A percentile compares a stretch with the other conserved stretches of the same genome.
Evolutionary conservation across 768 basidiomycete genomes (phyloP).

Genomic region (Agaricus bisporus): DNA sequence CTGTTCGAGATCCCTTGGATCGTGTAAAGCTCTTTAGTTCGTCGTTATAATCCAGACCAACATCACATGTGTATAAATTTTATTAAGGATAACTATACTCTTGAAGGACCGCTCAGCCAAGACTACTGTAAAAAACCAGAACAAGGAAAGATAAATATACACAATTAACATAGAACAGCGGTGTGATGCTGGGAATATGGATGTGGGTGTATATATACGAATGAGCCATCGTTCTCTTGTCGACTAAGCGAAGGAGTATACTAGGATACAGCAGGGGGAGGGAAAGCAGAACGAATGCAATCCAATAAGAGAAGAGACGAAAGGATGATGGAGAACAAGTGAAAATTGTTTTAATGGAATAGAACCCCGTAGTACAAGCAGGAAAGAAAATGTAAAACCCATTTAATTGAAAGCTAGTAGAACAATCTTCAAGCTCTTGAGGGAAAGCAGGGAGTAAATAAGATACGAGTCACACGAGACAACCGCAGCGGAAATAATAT

Average conservation of each 20-base stretch:
- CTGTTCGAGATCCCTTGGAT: slow-evolving; percentile 93
- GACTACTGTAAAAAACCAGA: slow-evolving; percentile 7
- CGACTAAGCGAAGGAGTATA: slow-evolving; percentile 2
- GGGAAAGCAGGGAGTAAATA: slow-evolving; percentile 7
- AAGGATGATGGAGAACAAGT: not conserved
- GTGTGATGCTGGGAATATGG: slow-evolving; percentile 1
- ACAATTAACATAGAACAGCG: not conserved
- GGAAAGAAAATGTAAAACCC: not conserved
- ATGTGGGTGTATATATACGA: slow-evolving; percentile 7
- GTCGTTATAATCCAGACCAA: not conserved
- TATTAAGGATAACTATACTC: slow-evolving; percentile 13
- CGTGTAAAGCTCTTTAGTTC: slow-evolving; percentile 26
- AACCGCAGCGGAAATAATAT: not conserved
- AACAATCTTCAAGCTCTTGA: slow-evolving; percentile 10
- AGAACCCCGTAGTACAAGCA: not conserved
- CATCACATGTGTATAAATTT: not conserved
- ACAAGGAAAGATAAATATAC: slow-evolving; percentile 3
- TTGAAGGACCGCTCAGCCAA: slow-evolving; percentile 10
- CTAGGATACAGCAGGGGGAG: slow-evolving; percentile 12
- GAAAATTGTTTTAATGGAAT: not conserved
- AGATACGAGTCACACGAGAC: slow-evolving; percentile 3
- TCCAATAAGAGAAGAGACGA: slow-evolving; percentile 10
- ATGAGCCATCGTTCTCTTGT: slow-evolving; percentile 5
- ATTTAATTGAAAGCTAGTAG: slow-evolving; percentile 8
- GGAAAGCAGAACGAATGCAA: slow-evolving; percentile 16